Conservation (phyloP, 305 asterid genomes). For the Coffea humblotiana region DNA sequence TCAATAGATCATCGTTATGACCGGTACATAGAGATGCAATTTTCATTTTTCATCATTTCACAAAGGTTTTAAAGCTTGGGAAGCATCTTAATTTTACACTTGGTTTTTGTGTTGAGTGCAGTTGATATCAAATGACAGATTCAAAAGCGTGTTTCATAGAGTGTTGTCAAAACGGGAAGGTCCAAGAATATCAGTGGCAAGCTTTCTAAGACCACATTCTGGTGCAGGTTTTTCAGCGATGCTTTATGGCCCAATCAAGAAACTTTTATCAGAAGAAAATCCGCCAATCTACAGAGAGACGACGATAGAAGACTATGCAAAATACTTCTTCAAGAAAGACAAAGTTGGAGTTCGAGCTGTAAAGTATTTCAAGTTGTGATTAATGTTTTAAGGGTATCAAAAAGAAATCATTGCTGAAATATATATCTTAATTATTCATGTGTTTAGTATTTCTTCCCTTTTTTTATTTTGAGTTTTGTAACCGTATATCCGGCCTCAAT, state of each 20-base stretch:
- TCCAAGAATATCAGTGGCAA: slow-evolving; percentile 27
- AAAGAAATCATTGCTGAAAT: too few relatives aligned
- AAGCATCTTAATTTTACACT: too few relatives aligned
- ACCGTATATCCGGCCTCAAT: too few relatives aligned
- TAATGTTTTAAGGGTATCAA: not conserved
- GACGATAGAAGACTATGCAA: not conserved
- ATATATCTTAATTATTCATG: too few relatives aligned
- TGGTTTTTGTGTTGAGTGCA: too few relatives aligned
- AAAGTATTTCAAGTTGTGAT: not conserved
- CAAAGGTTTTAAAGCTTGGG: too few relatives aligned
- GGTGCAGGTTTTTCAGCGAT: not conserved
- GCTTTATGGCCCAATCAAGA: slow-evolving; percentile 25
- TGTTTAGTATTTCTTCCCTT: too few relatives aligned
- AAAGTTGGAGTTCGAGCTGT: not conserved
- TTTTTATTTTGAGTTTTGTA: too few relatives aligned
- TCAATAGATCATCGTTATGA: too few relatives aligned
- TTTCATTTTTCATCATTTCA: too few relatives aligned
- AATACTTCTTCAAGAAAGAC: not conserved
- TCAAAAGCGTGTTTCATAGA: slow-evolving; percentile 48
- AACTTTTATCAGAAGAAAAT: slow-evolving; percentile 27
- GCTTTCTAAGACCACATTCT: slow-evolving; percentile 22
- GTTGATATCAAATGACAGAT: too few relatives aligned
- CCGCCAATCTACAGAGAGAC: slow-evolving; percentile 21
- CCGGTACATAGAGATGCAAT: too few relatives aligned
- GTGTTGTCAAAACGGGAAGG: slow-evolving; percentile 39